Conservation (phyloP, 805 yeast species). For the Yarrowia deformans region DNA sequence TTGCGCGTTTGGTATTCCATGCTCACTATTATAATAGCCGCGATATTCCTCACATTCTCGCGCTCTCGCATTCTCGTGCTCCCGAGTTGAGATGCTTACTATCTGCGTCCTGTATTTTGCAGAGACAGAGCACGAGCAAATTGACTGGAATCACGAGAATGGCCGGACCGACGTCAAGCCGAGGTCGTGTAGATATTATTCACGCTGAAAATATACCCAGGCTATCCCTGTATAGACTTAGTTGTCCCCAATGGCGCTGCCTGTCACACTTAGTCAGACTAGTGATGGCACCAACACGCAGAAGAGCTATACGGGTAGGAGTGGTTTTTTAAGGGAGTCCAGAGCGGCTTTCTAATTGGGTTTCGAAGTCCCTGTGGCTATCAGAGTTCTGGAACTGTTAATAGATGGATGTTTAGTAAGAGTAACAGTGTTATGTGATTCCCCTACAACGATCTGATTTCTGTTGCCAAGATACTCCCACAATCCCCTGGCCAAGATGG, state of each 20-base stretch:
- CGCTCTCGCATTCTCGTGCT: no score
- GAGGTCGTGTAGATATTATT: background rate
- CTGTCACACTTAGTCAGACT: background rate
- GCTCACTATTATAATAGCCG: background rate
- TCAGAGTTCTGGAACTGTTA: no score
- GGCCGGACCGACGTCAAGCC: background rate
- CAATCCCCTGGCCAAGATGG: no score
- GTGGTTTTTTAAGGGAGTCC: background rate
- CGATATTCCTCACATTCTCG: background rate
- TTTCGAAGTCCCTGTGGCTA: no score
- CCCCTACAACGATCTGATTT: no score
- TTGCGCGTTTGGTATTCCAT: background rate
- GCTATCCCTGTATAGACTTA: no score
- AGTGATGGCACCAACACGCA: background rate
- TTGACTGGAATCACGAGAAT: background rate
- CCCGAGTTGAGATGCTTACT: background rate
- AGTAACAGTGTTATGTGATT: no score
- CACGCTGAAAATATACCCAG: background rate
- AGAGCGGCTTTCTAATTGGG: no score
- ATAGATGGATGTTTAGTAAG: no score
- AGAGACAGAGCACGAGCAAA: background rate
- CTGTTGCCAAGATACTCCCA: no score
- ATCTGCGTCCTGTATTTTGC: constrained; percentile 2
- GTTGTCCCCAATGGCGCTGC: background rate
- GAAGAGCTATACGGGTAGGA: background rate